Evolutionary conservation across 2,329 filamentous ascomycete species (phyloP).

Genomic region (Aspergillus sp.): DNA sequence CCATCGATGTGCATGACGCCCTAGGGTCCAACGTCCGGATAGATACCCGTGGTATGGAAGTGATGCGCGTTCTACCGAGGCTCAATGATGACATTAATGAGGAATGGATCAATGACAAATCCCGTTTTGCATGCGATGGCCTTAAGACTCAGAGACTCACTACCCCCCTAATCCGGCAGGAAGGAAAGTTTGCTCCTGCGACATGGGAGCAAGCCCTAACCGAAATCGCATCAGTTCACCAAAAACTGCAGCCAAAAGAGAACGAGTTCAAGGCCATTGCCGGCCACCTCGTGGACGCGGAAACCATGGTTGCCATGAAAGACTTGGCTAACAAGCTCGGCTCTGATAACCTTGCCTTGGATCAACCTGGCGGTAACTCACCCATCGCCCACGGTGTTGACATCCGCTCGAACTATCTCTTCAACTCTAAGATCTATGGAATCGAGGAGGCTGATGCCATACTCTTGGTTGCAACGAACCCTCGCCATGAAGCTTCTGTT

Average conservation of each 20-base stretch:
- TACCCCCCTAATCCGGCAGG: constrained; percentile 82
- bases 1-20: constrained; percentile 89
- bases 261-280: constrained; percentile 97
- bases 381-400: constrained; percentile 92
- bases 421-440: constrained; percentile 93
- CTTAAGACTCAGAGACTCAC: constrained; percentile 95
- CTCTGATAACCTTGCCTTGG: constrained; percentile 91
- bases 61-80: constrained; percentile 90
- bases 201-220: constrained; percentile 94
- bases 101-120: constrained; percentile 99
- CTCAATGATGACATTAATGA: constrained; percentile 98
- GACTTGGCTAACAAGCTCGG: constrained; percentile 95
- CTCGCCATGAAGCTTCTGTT: constrained; percentile 89
- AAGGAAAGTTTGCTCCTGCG: constrained; percentile 87
- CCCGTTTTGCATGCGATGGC: constrained; percentile 92
- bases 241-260: constrained; percentile 75
- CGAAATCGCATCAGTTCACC: constrained; percentile 79
- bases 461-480: constrained; percentile 91
- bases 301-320: constrained; percentile 94
- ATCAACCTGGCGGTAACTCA: constrained; percentile 78
- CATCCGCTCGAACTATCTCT: constrained; percentile 89
- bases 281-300: constrained; percentile 86
- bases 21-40: constrained; percentile 93
- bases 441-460: constrained; percentile 93
- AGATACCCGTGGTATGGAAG: constrained; percentile 88